phyloP scores from a whole-genome alignment of 805 yeast species.

The Dipodascus albidus region DNA sequence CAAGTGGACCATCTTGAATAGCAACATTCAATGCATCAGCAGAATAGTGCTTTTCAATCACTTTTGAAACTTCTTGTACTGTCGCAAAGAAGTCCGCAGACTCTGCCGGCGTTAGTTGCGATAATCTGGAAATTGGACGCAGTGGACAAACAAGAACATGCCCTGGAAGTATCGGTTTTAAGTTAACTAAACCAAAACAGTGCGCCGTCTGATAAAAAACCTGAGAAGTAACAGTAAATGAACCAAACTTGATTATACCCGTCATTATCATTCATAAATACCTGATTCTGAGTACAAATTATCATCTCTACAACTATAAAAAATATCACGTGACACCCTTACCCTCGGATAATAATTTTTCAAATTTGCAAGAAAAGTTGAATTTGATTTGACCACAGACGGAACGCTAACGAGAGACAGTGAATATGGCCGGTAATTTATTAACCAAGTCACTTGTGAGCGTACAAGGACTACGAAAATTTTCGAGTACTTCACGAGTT shows the following conservation, averaged over 20 bases:
- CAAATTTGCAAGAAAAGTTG: neutral
- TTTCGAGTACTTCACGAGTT: neutral
- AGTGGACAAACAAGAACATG: conserved; percentile 83
- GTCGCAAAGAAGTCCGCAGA: conserved; percentile 63
- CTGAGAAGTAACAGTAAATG: conserved; percentile 23
- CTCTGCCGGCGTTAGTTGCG: conserved; percentile 64
- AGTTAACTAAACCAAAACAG: conserved; percentile 78
- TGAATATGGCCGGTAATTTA: neutral
- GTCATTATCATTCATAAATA: too few species aligned
- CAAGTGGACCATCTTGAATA: conserved; percentile 92
- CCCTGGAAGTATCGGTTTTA: conserved; percentile 89
- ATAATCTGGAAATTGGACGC: conserved; percentile 53
- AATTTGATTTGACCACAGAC: neutral
- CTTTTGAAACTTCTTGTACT: conserved; percentile 56
- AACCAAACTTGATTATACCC: conserved; percentile 20
- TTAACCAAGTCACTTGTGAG: neutral
- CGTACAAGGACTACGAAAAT: neutral
- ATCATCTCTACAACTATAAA: too few species aligned
- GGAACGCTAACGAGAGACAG: too few species aligned
- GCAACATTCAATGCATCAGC: conserved; percentile 85
- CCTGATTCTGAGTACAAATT: too few species aligned
- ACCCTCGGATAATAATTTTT: neutral
- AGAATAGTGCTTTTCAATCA: conserved; percentile 52
- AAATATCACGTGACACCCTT: neutral
- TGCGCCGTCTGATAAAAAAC: conserved; percentile 42